Percentiles rank a stretch among this genome's conserved stretches.
Conservation (phyloP, 129 eudicot genomes). For the Flaveria linearis region DNA sequence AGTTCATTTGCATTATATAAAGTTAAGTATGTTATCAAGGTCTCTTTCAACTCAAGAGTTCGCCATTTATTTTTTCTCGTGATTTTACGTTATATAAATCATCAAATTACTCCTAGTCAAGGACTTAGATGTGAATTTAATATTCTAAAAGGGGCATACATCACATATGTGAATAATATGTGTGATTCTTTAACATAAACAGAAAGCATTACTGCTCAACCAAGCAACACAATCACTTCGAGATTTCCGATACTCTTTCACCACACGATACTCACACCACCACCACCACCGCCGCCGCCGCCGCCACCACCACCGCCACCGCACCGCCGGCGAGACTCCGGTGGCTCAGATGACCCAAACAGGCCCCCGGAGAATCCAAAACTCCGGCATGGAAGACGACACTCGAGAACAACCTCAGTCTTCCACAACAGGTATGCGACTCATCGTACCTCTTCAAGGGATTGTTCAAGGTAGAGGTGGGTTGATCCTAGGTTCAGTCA, state of each 20-base stretch:
- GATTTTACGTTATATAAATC: too few relatives aligned
- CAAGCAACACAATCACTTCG: constrained; percentile 47
- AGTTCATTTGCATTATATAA: too few relatives aligned
- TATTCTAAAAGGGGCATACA: too few relatives aligned
- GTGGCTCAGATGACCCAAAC: constrained; percentile 53
- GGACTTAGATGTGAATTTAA: too few relatives aligned
- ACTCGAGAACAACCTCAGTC: constrained; percentile 27
- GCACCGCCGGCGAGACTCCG: constrained; percentile 16
- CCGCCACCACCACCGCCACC: too few relatives aligned
- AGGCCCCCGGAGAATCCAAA: constrained; percentile 28
- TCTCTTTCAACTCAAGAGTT: too few relatives aligned
- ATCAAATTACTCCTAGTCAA: too few relatives aligned
- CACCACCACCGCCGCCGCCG: too few relatives aligned
- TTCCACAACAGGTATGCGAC: constrained; percentile 64
- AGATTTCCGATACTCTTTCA: constrained; percentile 38
- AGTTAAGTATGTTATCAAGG: too few relatives aligned
- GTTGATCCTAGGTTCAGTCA: constrained; percentile 70
- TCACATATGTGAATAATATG: too few relatives aligned
- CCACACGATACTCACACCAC: constrained; percentile 22
- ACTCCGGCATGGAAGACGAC: constrained; percentile 28
- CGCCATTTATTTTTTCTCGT: too few relatives aligned
- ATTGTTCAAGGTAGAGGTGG: constrained; percentile 96
- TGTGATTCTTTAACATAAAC: background rate
- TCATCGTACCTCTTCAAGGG: constrained; percentile 89
- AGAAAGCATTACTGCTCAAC: constrained; percentile 37